These are phyloP conservation scores for Monilinia laxa DNA, from an alignment of 2,329 filamentous ascomycete genomes.

Conservation along the genomic window DNA sequence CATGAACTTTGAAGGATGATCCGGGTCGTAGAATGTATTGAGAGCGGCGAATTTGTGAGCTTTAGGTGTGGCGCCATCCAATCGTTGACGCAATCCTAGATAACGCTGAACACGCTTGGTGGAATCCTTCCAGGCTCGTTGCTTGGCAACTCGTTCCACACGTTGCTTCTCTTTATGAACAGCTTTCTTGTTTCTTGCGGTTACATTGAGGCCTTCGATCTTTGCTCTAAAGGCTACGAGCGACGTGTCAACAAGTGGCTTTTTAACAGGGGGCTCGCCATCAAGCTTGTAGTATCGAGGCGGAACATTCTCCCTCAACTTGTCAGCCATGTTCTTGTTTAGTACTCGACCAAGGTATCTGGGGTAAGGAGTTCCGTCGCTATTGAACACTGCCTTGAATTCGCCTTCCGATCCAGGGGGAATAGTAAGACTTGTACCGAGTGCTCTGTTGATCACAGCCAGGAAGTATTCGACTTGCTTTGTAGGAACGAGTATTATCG, in stretches of 20 bases:
- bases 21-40: slow-evolving; percentile 45
- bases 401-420: slow-evolving; percentile 52
- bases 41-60: slow-evolving; percentile 29
- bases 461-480: slow-evolving; percentile 66
- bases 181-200: slow-evolving; percentile 48
- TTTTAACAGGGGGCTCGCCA: slow-evolving; percentile 33
- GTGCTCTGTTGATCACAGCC: slow-evolving; percentile 59
- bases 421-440: slow-evolving; percentile 56
- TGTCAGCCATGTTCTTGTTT: slow-evolving; percentile 42
- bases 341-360: slow-evolving; percentile 62
- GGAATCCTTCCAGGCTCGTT: slow-evolving; percentile 53
- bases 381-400: slow-evolving; percentile 62
- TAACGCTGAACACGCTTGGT: slow-evolving; percentile 67
- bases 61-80: slow-evolving; percentile 17
- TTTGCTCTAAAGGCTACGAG: slow-evolving; percentile 53
- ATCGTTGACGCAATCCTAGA: slow-evolving; percentile 60
- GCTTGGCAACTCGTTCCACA: slow-evolving; percentile 49
- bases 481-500: slow-evolving; percentile 66
- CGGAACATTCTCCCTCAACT: slow-evolving; percentile 39
- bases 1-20: slow-evolving; percentile 46
- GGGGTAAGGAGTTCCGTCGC: slow-evolving; percentile 61
- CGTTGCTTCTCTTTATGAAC: slow-evolving; percentile 51
- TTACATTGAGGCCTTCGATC: slow-evolving; percentile 52
- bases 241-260: slow-evolving; percentile 41
- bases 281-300: slow-evolving; percentile 33